Conservation (phyloP, 495 filamentous ascomycete species). For the Parathielavia appendiculata region DNA sequence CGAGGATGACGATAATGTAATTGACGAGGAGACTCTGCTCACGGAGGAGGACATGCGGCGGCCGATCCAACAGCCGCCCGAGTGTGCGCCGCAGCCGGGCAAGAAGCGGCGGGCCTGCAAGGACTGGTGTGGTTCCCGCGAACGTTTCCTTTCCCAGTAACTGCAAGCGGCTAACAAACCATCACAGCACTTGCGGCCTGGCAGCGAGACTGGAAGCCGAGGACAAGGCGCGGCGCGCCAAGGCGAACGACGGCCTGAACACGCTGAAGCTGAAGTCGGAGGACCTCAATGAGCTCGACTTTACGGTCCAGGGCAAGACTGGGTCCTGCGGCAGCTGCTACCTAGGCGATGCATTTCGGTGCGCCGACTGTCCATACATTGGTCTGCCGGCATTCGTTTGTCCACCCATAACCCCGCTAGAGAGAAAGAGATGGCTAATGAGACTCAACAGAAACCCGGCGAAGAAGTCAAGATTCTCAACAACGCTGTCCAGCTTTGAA, state of each 20-base stretch:
- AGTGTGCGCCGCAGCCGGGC: slow-evolving; percentile 75
- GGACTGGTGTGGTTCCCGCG: slow-evolving; percentile 56
- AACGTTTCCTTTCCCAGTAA: background rate
- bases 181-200: slow-evolving; percentile 67
- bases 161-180: background rate
- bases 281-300: slow-evolving; percentile 85
- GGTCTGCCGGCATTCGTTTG: slow-evolving; percentile 76
- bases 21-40: slow-evolving; percentile 84
- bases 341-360: slow-evolving; percentile 83
- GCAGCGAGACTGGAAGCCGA: slow-evolving; percentile 73
- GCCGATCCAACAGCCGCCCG: slow-evolving; percentile 67
- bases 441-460: slow-evolving; percentile 62
- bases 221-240: slow-evolving; percentile 62
- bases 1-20: slow-evolving; percentile 64
- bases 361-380: slow-evolving; percentile 73
- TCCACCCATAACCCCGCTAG: background rate
- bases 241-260: slow-evolving; percentile 47
- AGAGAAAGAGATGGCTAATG: slow-evolving; percentile 3
- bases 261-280: slow-evolving; percentile 67
- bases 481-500: slow-evolving; percentile 69
- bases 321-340: slow-evolving; percentile 91
- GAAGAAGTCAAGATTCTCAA: slow-evolving; percentile 87
- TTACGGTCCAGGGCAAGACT: slow-evolving; percentile 91
- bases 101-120: slow-evolving; percentile 92
- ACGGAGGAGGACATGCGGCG: slow-evolving; percentile 73